Percentiles rank a stretch among this genome's conserved stretches.
Conservation (phyloP, 495 filamentous ascomycete genomes). For the Penicillium salamii region DNA sequence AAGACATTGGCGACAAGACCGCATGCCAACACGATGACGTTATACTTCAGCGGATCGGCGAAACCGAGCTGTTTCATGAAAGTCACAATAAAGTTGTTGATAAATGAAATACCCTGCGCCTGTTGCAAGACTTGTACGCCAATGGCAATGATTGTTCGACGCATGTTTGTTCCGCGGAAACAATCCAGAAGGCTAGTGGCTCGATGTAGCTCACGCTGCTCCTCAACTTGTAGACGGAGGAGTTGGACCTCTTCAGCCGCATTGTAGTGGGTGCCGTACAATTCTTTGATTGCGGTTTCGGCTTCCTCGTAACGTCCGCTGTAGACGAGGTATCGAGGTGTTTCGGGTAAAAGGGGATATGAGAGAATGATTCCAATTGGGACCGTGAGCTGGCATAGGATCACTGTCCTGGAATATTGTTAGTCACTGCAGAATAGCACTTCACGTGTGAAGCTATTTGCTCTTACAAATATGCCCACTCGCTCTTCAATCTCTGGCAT, state of each 20-base stretch:
- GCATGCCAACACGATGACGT: conserved; percentile 50
- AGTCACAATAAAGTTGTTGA: conserved; percentile 24
- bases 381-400: conserved; percentile 28
- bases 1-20: conserved; percentile 53
- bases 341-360: conserved; percentile 59
- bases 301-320: conserved; percentile 47
- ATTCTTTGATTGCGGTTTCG: conserved; percentile 3
- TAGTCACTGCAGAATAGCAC: background rate
- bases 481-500: background rate
- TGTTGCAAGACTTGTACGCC: conserved; percentile 54
- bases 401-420: background rate
- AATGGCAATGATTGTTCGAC: conserved; percentile 48
- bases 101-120: conserved; percentile 59
- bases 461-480: conserved; percentile 5
- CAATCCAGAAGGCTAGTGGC: conserved; percentile 9
- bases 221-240: conserved; percentile 3
- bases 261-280: conserved; percentile 2
- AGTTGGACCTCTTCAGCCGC: conserved; percentile 6
- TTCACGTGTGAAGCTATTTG: background rate
- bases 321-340: conserved; percentile 57
- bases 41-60: conserved; percentile 43
- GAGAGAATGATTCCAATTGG: conserved; percentile 46
- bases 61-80: conserved; percentile 21
- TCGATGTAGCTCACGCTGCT: conserved; percentile 1
- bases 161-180: conserved; percentile 48